phyloP scores from a whole-genome alignment of 2,329 filamentous ascomycete genomes.

The Sclerotinia glacialis region DNA sequence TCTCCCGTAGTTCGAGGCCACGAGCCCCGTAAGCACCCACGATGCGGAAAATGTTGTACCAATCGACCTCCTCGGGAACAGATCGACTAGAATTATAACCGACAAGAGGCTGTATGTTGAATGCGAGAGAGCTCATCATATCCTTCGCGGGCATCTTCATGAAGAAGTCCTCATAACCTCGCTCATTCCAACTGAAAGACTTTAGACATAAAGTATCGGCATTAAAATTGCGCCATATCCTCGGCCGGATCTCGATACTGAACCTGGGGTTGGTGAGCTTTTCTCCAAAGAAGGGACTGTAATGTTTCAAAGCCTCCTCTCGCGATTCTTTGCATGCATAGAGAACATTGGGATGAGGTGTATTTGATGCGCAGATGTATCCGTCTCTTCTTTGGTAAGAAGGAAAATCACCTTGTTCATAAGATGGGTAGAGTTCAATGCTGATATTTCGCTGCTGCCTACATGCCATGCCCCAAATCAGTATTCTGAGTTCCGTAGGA shows the following conservation, averaged over 20 bases:
- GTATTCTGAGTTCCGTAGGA: conserved; percentile 8
- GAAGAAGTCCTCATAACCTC: conserved; percentile 7
- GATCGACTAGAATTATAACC: not conserved
- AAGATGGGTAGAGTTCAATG: not conserved
- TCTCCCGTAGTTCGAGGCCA: conserved; percentile 5
- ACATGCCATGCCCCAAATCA: conserved; percentile 16
- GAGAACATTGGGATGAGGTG: conserved; percentile 6
- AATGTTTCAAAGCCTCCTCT: conserved; percentile 12
- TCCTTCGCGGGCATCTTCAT: not conserved
- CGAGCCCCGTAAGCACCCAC: conserved; percentile 3
- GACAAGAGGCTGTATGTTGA: conserved; percentile 6
- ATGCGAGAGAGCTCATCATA: conserved; percentile 7
- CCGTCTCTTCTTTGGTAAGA: not conserved
- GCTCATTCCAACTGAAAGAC: not conserved
- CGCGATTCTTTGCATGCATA: conserved; percentile 13
- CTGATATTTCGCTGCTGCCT: conserved; percentile 11
- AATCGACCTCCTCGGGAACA: not conserved
- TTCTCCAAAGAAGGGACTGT: conserved; percentile 6
- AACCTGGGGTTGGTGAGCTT: not conserved
- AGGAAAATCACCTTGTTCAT: not conserved
- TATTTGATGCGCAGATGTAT: not conserved
- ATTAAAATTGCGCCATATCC: conserved; percentile 8
- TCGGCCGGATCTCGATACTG: not conserved
- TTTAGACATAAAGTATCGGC: conserved; percentile 14
- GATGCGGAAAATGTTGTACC: conserved; percentile 10